Evolutionary conservation across 768 basidiomycete genomes (phyloP), one percentile per base, ranked within the genome.

Genomic region (Mycena galericulata): DNA sequence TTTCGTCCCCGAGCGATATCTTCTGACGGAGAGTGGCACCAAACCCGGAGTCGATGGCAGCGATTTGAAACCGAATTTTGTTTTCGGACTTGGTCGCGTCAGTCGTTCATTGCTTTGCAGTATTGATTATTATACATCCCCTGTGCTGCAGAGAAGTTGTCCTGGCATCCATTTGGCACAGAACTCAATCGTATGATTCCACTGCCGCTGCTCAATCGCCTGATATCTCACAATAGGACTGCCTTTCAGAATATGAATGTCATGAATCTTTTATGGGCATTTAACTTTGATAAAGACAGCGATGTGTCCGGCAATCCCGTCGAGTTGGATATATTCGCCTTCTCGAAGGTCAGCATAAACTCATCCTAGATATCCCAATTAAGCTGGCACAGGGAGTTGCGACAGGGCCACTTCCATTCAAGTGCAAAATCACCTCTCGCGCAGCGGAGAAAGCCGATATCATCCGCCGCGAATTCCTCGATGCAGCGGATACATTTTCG

Each of bases 201-300:
- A 8, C 6, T 8, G 7, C 24, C 18, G 17, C 6, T 36, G 34
- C 34, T 14, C 6, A 9, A 12, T n/a, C 15, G 24, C 12, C 5
- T 24, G 4, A 11, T 20, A 26, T 32, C 11, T 62, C 27, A 45
- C 49, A n/a, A n/a, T n/a, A 10, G 9, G 24, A 9, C 9, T 36
- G 41, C 14, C 20, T 14, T 54, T 9, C 27, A 68, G 67, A 68
- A 63, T n/a, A 56, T 79, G n/a, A 75, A 74, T 49, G 60, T 61
- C 14, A 75, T 75, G 73, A 75, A 72, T 53, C 70, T 79, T 3
- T 26, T 79, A 5, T 79, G 78, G 78, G 75, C 75, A 3, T 79
- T 79, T 69, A 61, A 76, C 30, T 79, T 78, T 63, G 68, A 22
- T 14, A 38, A 53, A 0, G 61, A 26, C 10, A 45, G 56, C n/a